phyloP scores from a whole-genome alignment of 2,329 filamentous ascomycete genomes.

The Ceratocystis huliohia region DNA sequence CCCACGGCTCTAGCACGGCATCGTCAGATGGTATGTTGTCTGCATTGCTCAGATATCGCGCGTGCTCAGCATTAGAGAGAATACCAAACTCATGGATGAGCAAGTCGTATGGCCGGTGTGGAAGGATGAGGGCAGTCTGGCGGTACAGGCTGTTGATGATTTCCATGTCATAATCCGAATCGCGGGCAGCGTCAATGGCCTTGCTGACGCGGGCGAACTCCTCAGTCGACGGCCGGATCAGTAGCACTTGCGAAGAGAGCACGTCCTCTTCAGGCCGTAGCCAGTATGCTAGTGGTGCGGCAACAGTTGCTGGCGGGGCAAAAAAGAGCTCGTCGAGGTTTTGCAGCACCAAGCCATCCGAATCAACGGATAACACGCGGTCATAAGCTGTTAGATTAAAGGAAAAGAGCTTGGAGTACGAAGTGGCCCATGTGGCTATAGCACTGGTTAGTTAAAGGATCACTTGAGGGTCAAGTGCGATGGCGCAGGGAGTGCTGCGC shows the following conservation, averaged over 20 bases:
- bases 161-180: constrained; percentile 49
- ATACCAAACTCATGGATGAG: constrained; percentile 47
- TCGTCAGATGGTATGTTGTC: constrained; percentile 28
- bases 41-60: constrained; percentile 32
- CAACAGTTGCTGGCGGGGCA: constrained; percentile 45
- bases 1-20: constrained; percentile 39
- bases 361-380: constrained; percentile 41
- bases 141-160: constrained; percentile 50
- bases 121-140: constrained; percentile 46
- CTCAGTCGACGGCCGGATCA: constrained; percentile 43
- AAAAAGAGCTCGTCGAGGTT: constrained; percentile 60
- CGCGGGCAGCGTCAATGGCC: constrained; percentile 22
- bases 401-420: constrained; percentile 54
- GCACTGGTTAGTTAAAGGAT: not conserved
- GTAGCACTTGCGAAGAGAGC: constrained; percentile 49
- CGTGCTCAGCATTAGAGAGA: constrained; percentile 32
- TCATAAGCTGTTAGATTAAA: constrained; percentile 53
- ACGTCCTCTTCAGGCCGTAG: constrained; percentile 39
- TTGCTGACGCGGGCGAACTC: constrained; percentile 35
- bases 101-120: constrained; percentile 49
- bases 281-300: constrained; percentile 64
- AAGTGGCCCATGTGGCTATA: constrained; percentile 46
- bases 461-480: not conserved
- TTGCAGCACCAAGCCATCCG: constrained; percentile 50
- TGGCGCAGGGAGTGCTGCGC: not conserved